phyloP scores from a whole-genome alignment of 441 rosid genomes.

The Eruca vesicaria region DNA sequence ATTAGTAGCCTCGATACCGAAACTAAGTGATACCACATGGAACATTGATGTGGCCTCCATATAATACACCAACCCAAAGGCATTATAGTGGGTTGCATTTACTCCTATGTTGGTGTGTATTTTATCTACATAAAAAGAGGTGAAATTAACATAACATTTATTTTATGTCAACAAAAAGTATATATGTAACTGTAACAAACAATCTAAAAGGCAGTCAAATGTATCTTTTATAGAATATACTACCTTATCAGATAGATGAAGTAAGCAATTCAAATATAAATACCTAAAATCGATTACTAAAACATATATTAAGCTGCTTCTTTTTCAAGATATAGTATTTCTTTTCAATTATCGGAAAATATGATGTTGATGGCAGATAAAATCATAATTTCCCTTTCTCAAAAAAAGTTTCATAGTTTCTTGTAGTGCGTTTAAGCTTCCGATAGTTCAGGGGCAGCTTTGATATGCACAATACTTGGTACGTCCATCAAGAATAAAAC shows the following conservation, averaged over 20 bases:
- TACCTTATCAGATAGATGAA: neutral
- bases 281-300: neutral
- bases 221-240: neutral
- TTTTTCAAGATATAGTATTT: neutral
- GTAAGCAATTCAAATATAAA: neutral
- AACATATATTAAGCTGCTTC: neutral
- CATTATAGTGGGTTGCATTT: constrained; percentile 14
- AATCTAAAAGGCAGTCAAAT: neutral
- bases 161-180: neutral
- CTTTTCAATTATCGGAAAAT: neutral
- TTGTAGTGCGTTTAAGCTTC: neutral
- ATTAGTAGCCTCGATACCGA: constrained; percentile 17
- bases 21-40: constrained; percentile 25
- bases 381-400: neutral
- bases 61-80: constrained; percentile 22
- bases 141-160: neutral
- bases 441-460: neutral
- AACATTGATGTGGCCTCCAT: constrained; percentile 35
- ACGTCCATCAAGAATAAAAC: neutral
- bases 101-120: neutral
- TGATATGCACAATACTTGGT: neutral
- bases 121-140: neutral
- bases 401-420: neutral
- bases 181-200: neutral
- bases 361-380: neutral